Base-by-base conservation (phyloP, 805 yeast species). In the Sugiyamaella qingdaonensis region DNA sequence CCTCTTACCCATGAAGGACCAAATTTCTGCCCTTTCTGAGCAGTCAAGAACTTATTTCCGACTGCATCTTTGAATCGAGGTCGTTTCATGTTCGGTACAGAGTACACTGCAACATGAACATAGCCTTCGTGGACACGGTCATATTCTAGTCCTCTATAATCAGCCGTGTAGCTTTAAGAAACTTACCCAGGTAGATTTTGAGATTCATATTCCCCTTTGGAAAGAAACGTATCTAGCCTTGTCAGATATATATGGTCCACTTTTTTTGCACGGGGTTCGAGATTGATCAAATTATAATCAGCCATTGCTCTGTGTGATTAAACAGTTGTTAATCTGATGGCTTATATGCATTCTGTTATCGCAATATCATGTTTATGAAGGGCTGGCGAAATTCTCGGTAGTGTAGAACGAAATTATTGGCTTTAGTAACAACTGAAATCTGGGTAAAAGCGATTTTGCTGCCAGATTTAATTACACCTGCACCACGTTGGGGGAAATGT, bases 1-100 rank as follows among this genome's bases (percentile, higher is more conserved):
- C 13, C 11, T 10, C 35, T 10, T 32, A 32, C 35, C 99, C 98
- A 92, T 9, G 95, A 86, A 2, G 99, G 99, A 0, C 98, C 97
- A 66, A 87, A 89, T 9, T 74, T 71, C 59, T 86, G 85, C 21
- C 94, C 95, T 56, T 81, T 81, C 31, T 61, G 52, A 2, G 75
- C 66, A 1, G 67, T 63, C 3, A 60, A 57, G 67, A 72, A 73
- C 36, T 58, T 54, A n/a, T 86, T 18, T 10, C 9, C 8, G 8
- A 42, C n/a, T 9, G 50, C 54, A 21, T 73, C 71, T 58, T 76
- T 71, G 56, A 84, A 85, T 19, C 77, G 69, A 0, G 94, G 92
- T 46, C 90, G 75, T 46, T 73, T 67, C 37, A 86, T 57, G 55
- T 79, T 84, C 0, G 91, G 89, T 1, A 91, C 91, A 37, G 83